Evolutionary conservation across 2,329 filamentous ascomycete species (phyloP).

Genomic region (Metarhizium album): DNA sequence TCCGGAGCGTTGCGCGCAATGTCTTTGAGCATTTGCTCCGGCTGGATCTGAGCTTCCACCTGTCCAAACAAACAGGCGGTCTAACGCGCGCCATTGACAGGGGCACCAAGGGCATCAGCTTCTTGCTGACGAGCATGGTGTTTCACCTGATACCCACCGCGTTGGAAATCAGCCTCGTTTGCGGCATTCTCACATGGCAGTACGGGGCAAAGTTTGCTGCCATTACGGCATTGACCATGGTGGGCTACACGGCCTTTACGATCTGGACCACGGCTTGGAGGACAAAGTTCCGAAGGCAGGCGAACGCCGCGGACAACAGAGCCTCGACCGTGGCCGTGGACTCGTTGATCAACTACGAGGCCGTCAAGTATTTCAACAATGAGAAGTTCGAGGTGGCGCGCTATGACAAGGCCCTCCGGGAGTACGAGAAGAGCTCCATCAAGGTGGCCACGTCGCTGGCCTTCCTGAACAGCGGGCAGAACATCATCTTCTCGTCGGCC

Average conservation of each 20-base stretch:
- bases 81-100: conserved; percentile 89
- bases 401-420: conserved; percentile 76
- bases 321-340: conserved; percentile 93
- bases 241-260: conserved; percentile 90
- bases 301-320: conserved; percentile 92
- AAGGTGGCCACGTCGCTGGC: conserved; percentile 92
- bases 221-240: conserved; percentile 85
- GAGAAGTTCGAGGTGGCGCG: conserved; percentile 86
- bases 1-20: conserved; percentile 78
- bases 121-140: conserved; percentile 93
- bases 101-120: conserved; percentile 97
- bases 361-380: conserved; percentile 99
- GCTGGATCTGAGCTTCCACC: conserved; percentile 86
- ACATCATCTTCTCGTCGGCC: conserved; percentile 90
- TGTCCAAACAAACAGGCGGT: conserved; percentile 88
- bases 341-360: conserved; percentile 96
- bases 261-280: conserved; percentile 95
- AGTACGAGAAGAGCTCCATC: conserved; percentile 90
- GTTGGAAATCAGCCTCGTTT: conserved; percentile 89
- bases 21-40: conserved; percentile 85
- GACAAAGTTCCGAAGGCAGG: conserved; percentile 89
- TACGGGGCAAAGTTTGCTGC: conserved; percentile 87
- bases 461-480: conserved; percentile 89
- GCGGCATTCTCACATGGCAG: conserved; percentile 91
- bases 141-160: conserved; percentile 94